phyloP scores from a whole-genome alignment of 73 alveolate species.

The Tetrahymena malaccensis region DNA sequence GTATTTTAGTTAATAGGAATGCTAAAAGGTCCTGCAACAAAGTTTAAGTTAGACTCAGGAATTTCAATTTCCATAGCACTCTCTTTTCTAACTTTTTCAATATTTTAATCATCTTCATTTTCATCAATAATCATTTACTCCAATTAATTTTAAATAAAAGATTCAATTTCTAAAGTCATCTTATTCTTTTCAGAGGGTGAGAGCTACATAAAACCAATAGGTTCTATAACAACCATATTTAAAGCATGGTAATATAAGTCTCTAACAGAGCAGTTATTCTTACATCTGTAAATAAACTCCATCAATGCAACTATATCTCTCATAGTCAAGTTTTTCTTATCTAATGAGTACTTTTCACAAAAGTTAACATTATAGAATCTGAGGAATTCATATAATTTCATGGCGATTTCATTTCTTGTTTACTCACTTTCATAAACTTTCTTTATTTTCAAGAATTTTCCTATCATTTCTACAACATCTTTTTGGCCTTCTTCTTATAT shows the following conservation, averaged over 20 bases:
- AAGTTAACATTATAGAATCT: slow-evolving; percentile 12
- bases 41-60: not conserved
- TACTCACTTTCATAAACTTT: not conserved
- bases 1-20: slow-evolving; percentile 25
- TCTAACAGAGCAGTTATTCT: not conserved
- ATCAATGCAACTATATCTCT: slow-evolving; percentile 50
- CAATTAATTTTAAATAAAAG: not conserved
- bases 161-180: not conserved
- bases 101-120: slow-evolving; percentile 29
- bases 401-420: not conserved
- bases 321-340: slow-evolving; percentile 40
- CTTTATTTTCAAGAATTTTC: not conserved
- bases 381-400: slow-evolving; percentile 4
- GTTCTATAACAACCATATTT: not conserved
- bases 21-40: not conserved
- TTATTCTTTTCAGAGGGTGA: not conserved
- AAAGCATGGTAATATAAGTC: not conserved
- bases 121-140: slow-evolving; percentile 6
- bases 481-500: not conserved
- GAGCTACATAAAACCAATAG: not conserved
- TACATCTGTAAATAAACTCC: slow-evolving; percentile 18
- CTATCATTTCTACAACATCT: not conserved
- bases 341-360: not conserved
- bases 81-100: slow-evolving; percentile 44
- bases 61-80: slow-evolving; percentile 41